Percentiles rank a stretch among this genome's conserved stretches.
Evolutionary conservation across 2,329 filamentous ascomycete species (phyloP).

Genomic region (Xylariaceae sp.): DNA sequence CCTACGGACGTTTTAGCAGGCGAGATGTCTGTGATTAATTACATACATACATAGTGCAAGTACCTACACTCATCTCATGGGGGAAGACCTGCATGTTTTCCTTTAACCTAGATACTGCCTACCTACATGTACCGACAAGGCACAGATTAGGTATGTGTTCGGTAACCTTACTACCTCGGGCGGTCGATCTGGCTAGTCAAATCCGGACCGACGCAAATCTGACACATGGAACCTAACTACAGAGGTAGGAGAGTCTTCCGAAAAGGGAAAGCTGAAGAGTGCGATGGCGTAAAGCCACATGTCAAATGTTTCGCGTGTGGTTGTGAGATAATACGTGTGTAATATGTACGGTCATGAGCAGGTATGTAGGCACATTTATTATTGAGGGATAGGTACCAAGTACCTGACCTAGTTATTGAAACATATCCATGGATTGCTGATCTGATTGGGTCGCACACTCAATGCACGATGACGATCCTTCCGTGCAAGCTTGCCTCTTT

Average conservation of each 20-base stretch:
- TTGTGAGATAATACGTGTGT: neutral
- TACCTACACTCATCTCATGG: too few species aligned
- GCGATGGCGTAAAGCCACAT: neutral
- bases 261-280: neutral
- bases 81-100: too few species aligned
- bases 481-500: neutral
- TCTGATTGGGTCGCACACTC: constrained; percentile 12
- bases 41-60: too few species aligned
- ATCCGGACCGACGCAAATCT: constrained; percentile 16
- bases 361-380: too few species aligned
- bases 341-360: too few species aligned
- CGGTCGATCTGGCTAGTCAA: constrained; percentile 1
- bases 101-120: too few species aligned
- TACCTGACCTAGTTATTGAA: neutral
- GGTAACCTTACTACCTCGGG: too few species aligned
- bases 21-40: too few species aligned
- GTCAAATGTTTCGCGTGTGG: neutral
- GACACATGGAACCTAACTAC: constrained; percentile 10
- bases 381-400: too few species aligned
- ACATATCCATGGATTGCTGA: neutral
- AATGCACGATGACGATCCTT: constrained; percentile 27
- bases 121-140: too few species aligned
- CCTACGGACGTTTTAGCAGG: too few species aligned
- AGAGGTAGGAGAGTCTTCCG: neutral
- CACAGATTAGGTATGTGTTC: too few species aligned